Conservation (phyloP, 345 rosid genomes). For the Lepidium didymum region DNA sequence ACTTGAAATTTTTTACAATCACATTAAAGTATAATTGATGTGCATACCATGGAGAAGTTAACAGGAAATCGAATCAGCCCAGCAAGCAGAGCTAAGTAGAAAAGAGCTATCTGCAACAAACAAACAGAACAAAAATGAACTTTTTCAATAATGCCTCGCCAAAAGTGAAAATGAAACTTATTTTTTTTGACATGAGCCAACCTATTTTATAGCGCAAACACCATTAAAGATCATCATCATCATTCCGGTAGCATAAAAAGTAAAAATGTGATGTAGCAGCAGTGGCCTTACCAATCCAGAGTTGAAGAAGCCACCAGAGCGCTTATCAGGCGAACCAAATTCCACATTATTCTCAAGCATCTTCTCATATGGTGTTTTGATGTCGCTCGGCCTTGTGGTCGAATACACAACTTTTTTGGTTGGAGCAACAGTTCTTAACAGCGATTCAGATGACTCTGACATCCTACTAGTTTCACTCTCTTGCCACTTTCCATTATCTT, state of each 20-base stretch:
- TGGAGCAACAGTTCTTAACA: constrained; percentile 53
- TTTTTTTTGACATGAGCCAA: not conserved
- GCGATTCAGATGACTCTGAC: constrained; percentile 55
- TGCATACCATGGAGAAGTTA: constrained; percentile 70
- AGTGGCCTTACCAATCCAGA: constrained; percentile 60
- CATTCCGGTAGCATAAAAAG: not conserved
- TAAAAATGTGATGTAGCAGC: not conserved
- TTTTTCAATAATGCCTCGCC: not conserved
- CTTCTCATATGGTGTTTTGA: constrained; percentile 87
- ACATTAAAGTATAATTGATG: not conserved
- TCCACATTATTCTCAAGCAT: constrained; percentile 91
- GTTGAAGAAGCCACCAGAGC: constrained; percentile 78
- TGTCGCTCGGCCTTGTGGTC: constrained; percentile 75
- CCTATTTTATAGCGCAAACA: not conserved
- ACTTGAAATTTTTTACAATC: not conserved
- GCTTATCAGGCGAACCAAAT: constrained; percentile 88
- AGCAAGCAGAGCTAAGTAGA: constrained; percentile 75
- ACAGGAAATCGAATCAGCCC: constrained; percentile 80
- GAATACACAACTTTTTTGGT: constrained; percentile 67
- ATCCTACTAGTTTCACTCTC: constrained; percentile 41
- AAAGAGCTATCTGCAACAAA: constrained; percentile 62
- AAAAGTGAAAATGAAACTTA: not conserved
- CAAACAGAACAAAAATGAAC: constrained; percentile 1
- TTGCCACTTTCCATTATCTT: constrained; percentile 35
- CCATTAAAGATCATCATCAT: not conserved